Evolutionary conservation across 257 asterid species (phyloP).

Genomic region (Solanum raphanifolium): DNA sequence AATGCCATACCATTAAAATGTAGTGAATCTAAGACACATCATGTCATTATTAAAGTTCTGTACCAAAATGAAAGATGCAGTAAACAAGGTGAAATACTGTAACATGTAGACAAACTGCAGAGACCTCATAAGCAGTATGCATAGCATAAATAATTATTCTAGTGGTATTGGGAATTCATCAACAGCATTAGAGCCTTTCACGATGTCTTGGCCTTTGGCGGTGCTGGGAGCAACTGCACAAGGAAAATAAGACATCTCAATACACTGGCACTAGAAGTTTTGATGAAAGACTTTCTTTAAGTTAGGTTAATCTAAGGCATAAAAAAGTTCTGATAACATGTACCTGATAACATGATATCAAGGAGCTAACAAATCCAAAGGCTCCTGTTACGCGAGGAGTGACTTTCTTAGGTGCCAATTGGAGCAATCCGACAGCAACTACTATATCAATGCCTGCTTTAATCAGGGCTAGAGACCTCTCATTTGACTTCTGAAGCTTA

Average conservation of each 20-base stretch:
- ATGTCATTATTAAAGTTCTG: not conserved
- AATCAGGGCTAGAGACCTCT: slow-evolving; percentile 69
- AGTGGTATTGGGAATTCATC: not conserved
- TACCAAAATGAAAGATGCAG: not conserved
- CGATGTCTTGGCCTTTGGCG: slow-evolving; percentile 4
- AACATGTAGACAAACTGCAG: not conserved
- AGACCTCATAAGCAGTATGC: not conserved
- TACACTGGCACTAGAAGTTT: not conserved
- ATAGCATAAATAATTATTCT: not conserved
- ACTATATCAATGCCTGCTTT: slow-evolving; percentile 78
- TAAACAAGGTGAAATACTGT: not conserved
- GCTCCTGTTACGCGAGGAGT: slow-evolving; percentile 97
- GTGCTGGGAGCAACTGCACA: slow-evolving; percentile 8
- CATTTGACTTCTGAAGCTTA: slow-evolving; percentile 66
- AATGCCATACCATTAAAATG: not conserved
- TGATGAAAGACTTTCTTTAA: not conserved
- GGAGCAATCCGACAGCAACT: slow-evolving; percentile 94
- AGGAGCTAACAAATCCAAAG: slow-evolving; percentile 72
- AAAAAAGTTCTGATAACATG: not conserved
- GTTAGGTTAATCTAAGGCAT: not conserved
- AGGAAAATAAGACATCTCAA: not conserved
- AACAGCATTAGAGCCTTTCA: not conserved
- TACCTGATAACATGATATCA: slow-evolving; percentile 99
- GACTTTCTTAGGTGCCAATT: slow-evolving; percentile 83
- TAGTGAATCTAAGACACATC: not conserved